Conservation (phyloP, 2,329 filamentous ascomycete species). For the Microdochium trichocladiopsis region DNA sequence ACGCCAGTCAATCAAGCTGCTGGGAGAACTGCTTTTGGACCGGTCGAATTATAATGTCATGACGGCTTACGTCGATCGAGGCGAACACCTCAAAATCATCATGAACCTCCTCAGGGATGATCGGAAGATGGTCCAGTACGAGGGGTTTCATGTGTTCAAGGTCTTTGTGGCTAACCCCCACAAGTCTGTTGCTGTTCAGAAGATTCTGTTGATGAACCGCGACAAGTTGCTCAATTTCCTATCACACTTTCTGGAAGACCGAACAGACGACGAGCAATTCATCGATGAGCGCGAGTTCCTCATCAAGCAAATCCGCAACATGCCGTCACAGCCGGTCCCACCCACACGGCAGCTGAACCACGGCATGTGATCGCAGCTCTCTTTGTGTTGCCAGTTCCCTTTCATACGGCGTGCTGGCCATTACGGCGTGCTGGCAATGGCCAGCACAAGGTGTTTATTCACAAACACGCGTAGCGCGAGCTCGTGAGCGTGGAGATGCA, state of each 20-base stretch:
- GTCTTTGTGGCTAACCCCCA: constrained; percentile 98
- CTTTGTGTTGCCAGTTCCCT: background rate
- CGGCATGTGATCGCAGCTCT: constrained; percentile 9
- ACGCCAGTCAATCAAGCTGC: constrained; percentile 92
- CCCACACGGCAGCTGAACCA: constrained; percentile 32
- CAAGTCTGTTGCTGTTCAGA: constrained; percentile 93
- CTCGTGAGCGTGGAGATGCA: too few relatives aligned
- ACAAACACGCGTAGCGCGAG: too few relatives aligned
- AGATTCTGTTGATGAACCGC: constrained; percentile 93
- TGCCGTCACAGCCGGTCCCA: constrained; percentile 51
- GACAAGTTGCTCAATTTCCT: constrained; percentile 86
- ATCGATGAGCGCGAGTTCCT: constrained; percentile 96
- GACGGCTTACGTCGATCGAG: constrained; percentile 92
- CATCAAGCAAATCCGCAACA: constrained; percentile 82
- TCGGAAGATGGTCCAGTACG: constrained; percentile 98
- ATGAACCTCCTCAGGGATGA: constrained; percentile 97
- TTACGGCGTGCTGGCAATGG: too few relatives aligned
- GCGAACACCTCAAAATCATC: constrained; percentile 94
- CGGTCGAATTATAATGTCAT: constrained; percentile 96
- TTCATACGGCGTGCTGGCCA: background rate
- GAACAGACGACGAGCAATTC: constrained; percentile 97
- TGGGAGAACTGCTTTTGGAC: constrained; percentile 91
- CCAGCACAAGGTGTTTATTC: too few relatives aligned
- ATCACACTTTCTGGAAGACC: constrained; percentile 85
- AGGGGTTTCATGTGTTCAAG: constrained; percentile 99